Conservation (phyloP, 306 rosid species). For the Rosa lucieae region DNA sequence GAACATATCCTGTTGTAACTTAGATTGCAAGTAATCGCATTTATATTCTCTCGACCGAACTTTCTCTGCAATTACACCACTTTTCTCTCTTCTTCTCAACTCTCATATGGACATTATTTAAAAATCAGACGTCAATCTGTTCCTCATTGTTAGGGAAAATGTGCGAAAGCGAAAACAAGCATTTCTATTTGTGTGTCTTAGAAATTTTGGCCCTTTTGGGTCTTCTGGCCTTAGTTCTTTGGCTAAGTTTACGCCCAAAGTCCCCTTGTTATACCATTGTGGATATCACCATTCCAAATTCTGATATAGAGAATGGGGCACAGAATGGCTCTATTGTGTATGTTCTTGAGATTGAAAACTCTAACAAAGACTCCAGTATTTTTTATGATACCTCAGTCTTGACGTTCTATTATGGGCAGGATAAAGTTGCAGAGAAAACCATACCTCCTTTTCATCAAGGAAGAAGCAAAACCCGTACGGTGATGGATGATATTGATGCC, state of each 20-base stretch:
- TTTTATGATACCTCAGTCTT: conserved; percentile 28
- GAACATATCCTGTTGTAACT: conserved; percentile 12
- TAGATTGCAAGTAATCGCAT: background rate
- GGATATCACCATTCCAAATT: conserved; percentile 31
- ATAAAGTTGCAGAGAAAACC: conserved; percentile 36
- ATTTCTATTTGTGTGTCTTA: conserved; percentile 25
- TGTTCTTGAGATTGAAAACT: conserved; percentile 39
- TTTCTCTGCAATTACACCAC: background rate
- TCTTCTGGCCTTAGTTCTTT: conserved; percentile 33
- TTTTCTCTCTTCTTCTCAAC: background rate
- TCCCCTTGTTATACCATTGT: conserved; percentile 33
- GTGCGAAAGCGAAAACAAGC: conserved; percentile 28
- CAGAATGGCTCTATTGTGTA: conserved; percentile 34
- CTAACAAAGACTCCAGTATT: conserved; percentile 44
- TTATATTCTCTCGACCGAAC: background rate
- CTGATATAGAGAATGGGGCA: conserved; percentile 3
- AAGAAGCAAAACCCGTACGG: conserved; percentile 7
- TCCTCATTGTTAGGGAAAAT: background rate
- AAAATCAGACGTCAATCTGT: background rate
- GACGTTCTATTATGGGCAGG: conserved; percentile 38
- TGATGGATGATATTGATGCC: conserved; percentile 4
- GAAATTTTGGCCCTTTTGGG: conserved; percentile 35
- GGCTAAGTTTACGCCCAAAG: conserved; percentile 44
- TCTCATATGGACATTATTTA: background rate
- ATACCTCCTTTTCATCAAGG: conserved; percentile 37